Conservation (phyloP, 1,284 basidiomycete species). For the Rhodotorula sp. region DNA sequence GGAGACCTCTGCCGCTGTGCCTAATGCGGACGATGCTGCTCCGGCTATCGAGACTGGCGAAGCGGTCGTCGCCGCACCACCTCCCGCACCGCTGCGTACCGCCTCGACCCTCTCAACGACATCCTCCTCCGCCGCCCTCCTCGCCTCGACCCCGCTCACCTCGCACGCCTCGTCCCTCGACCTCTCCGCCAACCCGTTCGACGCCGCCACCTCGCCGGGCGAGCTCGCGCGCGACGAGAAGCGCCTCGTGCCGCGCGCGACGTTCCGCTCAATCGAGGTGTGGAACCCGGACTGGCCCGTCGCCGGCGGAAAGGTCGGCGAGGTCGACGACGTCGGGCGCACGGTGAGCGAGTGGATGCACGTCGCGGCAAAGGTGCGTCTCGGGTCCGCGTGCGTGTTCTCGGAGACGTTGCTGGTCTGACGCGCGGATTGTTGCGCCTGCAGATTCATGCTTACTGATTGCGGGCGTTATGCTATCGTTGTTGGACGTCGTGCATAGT, state of each 20-base stretch:
- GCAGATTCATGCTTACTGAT: conserved; percentile 24
- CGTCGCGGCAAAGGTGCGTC: conserved; percentile 41
- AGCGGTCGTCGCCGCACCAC: not conserved
- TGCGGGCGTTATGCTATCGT: not conserved
- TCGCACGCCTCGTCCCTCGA: conserved; percentile 35
- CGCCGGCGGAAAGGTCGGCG: conserved; percentile 57
- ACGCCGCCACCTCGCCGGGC: not conserved
- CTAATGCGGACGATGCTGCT: not conserved
- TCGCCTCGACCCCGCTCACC: conserved; percentile 36
- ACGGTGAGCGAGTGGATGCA: conserved; percentile 61
- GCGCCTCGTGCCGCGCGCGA: conserved; percentile 52
- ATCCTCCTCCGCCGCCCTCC: conserved; percentile 19
- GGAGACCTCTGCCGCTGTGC: not conserved
- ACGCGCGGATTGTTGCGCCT: not conserved
- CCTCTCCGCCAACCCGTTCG: conserved; percentile 47
- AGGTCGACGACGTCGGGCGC: conserved; percentile 67
- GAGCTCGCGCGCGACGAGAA: conserved; percentile 11
- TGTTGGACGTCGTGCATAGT: no score
- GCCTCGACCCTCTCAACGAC: conserved; percentile 19
- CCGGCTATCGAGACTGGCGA: not conserved
- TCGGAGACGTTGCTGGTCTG: no score
- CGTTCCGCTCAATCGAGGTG: conserved; percentile 64
- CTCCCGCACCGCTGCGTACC: conserved; percentile 8
- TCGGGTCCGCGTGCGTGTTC: not conserved
- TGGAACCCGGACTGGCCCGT: conserved; percentile 69